Evolutionary conservation across 108 stramenopile genomes (phyloP), one percentile per base, ranked within the genome.

Genomic region (Discostella stelligeroides): DNA sequence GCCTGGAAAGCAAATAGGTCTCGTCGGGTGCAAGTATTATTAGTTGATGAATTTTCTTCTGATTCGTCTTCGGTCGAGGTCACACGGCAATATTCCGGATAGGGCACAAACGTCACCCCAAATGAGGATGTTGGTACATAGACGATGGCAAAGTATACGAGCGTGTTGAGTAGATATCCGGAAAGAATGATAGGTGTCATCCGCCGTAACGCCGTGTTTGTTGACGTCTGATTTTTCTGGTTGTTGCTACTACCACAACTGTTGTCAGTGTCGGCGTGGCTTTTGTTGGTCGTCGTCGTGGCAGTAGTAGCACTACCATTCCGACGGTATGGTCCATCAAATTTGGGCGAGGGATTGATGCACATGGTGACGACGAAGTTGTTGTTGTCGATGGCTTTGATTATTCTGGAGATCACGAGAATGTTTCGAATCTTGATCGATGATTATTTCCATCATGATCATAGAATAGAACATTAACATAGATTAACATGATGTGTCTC

Each of bases 1-100:
- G 80, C 12, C 58, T 85, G 76, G 70, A 85, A 85, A 10, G 85
- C 82, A 47, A 76, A 70, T 18, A 85, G 39, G 56, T 85, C 85
- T 12, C 56, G 24, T 57, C 85, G 62, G 28, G 47, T 60, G 64
- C 84, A 85, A 38, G 15, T 65, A 14, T 53, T 65, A 5, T 49
- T 28, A 28, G 27, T 28, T 14, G 4, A 28, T 27, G 23, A 9
- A 8, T 24, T 8, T 53, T 27, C 25, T 53, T 2, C 48, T 17
- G 21, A 4, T 58, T 29, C 54, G 54, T 14, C 20, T 12, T 2
- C 30, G 50, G 27, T 29, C 38, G 34, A 37, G 7, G 1, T 20
- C 28, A 41, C n/a, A n/a, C n/a, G 60, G 12, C 70, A 70, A 46
- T 47, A 51, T 53, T 29, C 14, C 28, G 58, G 4, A 24, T 28